Evolutionary conservation across 106 monocot genomes (phyloP), one percentile per base, ranked within the genome.

Genomic region (Gastrodia elata): DNA sequence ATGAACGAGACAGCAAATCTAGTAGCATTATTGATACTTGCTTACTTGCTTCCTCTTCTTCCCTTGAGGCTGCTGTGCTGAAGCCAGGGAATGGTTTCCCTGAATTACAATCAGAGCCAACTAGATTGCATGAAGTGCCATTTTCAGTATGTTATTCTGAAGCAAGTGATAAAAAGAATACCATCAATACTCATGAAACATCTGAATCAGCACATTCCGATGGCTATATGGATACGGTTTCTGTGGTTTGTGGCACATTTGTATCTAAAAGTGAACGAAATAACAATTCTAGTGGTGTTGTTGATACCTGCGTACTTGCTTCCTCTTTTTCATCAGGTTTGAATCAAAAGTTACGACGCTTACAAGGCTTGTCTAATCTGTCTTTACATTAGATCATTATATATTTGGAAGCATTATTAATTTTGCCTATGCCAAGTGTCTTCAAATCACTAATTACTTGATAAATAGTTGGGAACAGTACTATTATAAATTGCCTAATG

Each of bases 51-150:
- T 2, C 38, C 37, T 20, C 37, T 67, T 4, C 38, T 36, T 67
- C 37, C 1, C 20, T 37, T 5, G 37, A 67, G 35, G 37, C 36
- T 6, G 1, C 37, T 38, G 10, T 38, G 15, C 34, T 40, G 27
- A 40, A 73, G 36, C 65, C 44, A 75, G 56, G 74, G 37, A 39
- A 46, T 46, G 37, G 67, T 75, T n/a, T n/a, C n/a, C n/a, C n/a
- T n/a, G n/a, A n/a, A n/a, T 30, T n/a, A 37, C 20, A 20, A 38
- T 38, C 20, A 67, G n/a, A n/a, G n/a, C 36, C 67, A 38, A 6
- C 20, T 37, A 67, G 10, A 67, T 67, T 67, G 18, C 36, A 67
- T 18, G 67, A 67, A 20, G 13, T 37, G 67, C 36, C 67, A 67
- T 38, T 37, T 67, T 38, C 67, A 4, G 35, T 67, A 28, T 38